Base-by-base conservation (phyloP, 2,329 filamentous ascomycete species). In the Calonectria pauciramosa region DNA sequence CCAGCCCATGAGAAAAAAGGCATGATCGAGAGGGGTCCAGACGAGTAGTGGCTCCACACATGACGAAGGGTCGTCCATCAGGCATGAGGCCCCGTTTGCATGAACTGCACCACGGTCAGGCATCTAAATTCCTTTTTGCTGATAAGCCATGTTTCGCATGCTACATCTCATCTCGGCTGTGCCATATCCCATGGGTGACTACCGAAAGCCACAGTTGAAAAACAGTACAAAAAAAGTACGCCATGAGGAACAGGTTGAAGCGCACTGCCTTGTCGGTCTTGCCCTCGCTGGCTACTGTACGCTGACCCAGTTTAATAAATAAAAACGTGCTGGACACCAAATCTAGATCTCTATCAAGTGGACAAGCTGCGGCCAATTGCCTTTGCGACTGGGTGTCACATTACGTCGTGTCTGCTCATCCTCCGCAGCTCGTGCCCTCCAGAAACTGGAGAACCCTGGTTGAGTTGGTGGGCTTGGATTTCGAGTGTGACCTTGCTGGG, bases 381-480 rank as follows among this genome's bases (percentile, higher is more conserved):
- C 30, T 60, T 38, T 64, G 30, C 54, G 51, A 38, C 44, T 26
- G 8, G 20, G 7, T 65, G 64, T 59, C 69, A 71, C 72, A 59
- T 64, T 74, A 66, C 63, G 63, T 65, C 68, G 44, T 44, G 18
- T 64, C 23, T 66, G 49, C 26, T 60, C 44, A 41, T 51, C 67
- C 23, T 41, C 63, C 34, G 51, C 71, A 70, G 13, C 41, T 56
- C 30, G 26, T 51, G 14, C 52, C 26, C 68, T 67, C 64, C 47
- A 66, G 49, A 54, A 66, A 72, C 72, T 59, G 36, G 47, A 68
- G 56, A 71, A 72, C 49, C 68, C 64, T 68, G 63, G 32, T 64
- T 72, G 49, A 32, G 11, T 64, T 59, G 41, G 38, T 67, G 56
- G 71, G 71, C 66, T 73, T 26, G 26, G 36, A 28, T 44, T 30